A percentile compares a stretch with the other conserved stretches of the same genome.
These are phyloP conservation scores for Xylariaceae sp. DNA, from an alignment of 2,329 filamentous ascomycete species.

Conservation along the genomic window DNA sequence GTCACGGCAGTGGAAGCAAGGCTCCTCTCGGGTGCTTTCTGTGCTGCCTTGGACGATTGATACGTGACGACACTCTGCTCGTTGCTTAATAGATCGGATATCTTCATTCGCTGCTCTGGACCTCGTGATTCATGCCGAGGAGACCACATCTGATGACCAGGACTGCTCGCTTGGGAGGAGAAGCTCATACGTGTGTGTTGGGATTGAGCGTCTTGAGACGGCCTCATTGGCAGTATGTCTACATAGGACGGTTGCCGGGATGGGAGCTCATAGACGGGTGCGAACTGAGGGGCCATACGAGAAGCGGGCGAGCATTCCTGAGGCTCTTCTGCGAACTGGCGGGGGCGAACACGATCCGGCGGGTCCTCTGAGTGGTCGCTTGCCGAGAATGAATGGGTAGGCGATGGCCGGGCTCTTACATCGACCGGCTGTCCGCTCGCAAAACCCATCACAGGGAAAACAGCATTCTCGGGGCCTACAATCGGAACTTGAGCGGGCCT, in stretches of 20 bases:
- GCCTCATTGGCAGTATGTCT: conserved; percentile 20
- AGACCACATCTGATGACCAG: conserved; percentile 22
- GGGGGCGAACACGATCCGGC: conserved; percentile 20
- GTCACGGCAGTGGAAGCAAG: conserved; percentile 15
- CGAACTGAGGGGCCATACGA: conserved; percentile 16
- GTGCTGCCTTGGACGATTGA: conserved; percentile 22
- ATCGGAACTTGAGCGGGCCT: conserved; percentile 21
- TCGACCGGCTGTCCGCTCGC: conserved; percentile 20
- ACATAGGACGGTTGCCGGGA: conserved; percentile 17
- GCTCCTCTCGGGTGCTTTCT: conserved; percentile 23
- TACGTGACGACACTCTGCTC: conserved; percentile 22
- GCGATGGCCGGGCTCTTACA: conserved; percentile 18
- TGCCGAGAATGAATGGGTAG: conserved; percentile 20
- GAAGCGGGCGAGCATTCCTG: conserved; percentile 18
- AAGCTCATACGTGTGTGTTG: conserved; percentile 18
- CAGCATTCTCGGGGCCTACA: conserved; percentile 14
- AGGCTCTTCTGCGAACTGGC: conserved; percentile 18
- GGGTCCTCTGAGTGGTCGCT: conserved; percentile 23
- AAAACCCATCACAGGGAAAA: conserved; percentile 14
- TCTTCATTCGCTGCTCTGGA: conserved; percentile 30
- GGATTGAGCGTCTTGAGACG: conserved; percentile 17
- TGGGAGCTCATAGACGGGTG: conserved; percentile 13
- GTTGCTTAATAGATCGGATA: conserved; percentile 30
- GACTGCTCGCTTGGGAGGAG: conserved; percentile 18
- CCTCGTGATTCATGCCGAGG: conserved; percentile 24